Percentiles rank a stretch among this genome's conserved stretches.
phyloP scores from a whole-genome alignment of 1,284 basidiomycete genomes.

The Malassezia psittaci region DNA sequence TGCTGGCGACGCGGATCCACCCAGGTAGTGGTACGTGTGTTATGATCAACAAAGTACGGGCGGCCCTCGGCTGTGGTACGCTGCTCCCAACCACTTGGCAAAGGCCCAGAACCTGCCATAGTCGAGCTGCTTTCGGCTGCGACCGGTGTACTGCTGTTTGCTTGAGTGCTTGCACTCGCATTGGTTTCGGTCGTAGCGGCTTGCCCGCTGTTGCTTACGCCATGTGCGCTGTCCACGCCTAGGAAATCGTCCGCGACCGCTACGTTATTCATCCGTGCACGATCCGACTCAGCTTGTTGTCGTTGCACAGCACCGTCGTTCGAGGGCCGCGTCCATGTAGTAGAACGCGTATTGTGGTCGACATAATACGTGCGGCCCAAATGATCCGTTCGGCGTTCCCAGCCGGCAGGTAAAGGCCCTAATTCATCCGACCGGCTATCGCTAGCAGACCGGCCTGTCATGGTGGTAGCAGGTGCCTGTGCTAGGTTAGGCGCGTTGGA shows the following conservation, averaged over 20 bases:
- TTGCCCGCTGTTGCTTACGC: slow-evolving; percentile 11
- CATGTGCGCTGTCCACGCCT: slow-evolving; percentile 36
- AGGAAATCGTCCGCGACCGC: slow-evolving; percentile 46
- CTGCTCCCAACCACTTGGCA: slow-evolving; percentile 97
- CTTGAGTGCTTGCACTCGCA: not conserved
- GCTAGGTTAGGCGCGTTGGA: slow-evolving; percentile 10
- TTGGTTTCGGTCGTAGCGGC: slow-evolving; percentile 1
- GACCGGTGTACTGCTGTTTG: slow-evolving; percentile 16
- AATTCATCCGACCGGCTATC: slow-evolving; percentile 34
- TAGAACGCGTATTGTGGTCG: slow-evolving; percentile 74
- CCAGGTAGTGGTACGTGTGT: slow-evolving; percentile 94
- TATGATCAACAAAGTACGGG: slow-evolving; percentile 86
- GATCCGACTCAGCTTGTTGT: slow-evolving; percentile 35
- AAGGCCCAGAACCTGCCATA: slow-evolving; percentile 65
- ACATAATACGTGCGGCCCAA: slow-evolving; percentile 73
- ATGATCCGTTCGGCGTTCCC: slow-evolving; percentile 85
- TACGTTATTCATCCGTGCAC: slow-evolving; percentile 40
- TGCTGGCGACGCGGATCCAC: slow-evolving; percentile 87
- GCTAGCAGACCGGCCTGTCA: not conserved
- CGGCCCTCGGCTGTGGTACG: slow-evolving; percentile 92
- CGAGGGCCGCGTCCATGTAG: slow-evolving; percentile 68
- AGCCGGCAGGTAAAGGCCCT: slow-evolving; percentile 62
- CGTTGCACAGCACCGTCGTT: slow-evolving; percentile 34
- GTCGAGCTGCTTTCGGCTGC: slow-evolving; percentile 51
- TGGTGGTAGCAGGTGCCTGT: slow-evolving; percentile 5